Base-by-base conservation (phyloP, 1,139 yeast genomes). In the Pichia sp. region DNA sequence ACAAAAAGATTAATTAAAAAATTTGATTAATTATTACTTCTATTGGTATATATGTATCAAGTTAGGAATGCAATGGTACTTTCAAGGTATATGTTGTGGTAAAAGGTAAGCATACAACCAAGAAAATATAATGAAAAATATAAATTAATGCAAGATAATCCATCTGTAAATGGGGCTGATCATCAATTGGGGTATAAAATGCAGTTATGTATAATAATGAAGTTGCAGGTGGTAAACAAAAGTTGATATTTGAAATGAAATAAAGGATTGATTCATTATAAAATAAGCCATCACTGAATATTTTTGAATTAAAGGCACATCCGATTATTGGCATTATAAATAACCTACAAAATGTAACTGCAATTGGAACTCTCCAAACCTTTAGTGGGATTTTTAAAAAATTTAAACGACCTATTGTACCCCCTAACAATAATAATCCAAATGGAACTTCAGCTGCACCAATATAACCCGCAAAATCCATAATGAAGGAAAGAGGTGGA, bases 401-500 rank as follows among this genome's bases (percentile, higher is more conserved):
- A 50, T 76, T 69, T 41, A 90, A 70, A 41, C 96, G 68, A 0
- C 95, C 81, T 39, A 90, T 76, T 4, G 96, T 87, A 11, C 94
- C 95, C 3, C 97, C 97, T 35, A 90, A 64, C 48, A 90, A 62
- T 42, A 86, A 62, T 47, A 90, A 69, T 2, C 97, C 97, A 50
- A 87, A 67, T 0, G 97, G 97, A 29, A 90, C 96, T 30, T 87
- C 78, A 0, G 96, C 96, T 2, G 80, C 79, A 1, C 96, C 96
- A 3, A 89, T 68, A 60, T 89, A 90, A 20, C 77, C 61, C 1
- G 90, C 71, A 51, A 81, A 78, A 60, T 89, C 96, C 76, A 90
- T 82, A 11, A 87, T 48, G 55, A 89, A 89, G 27, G 89, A 85
- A 39, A 90, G 68, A 1, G 95, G 87, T 0, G 97, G 96, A 50